These are phyloP conservation scores for Astraeus odoratus DNA, from an alignment of 768 basidiomycete species.

Conservation along the genomic window DNA sequence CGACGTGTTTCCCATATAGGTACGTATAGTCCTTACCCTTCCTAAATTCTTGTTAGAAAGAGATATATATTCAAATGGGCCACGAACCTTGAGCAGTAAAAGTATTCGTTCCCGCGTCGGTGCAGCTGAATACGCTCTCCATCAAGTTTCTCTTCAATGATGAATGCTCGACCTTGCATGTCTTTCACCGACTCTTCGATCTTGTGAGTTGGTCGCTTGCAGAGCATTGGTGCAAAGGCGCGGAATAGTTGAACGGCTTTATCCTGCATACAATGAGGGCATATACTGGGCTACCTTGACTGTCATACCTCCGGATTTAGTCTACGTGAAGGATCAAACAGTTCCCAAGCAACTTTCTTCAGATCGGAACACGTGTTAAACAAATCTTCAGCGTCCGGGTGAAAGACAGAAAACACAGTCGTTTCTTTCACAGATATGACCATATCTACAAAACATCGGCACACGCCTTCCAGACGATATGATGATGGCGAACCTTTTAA, in stretches of 20 bases:
- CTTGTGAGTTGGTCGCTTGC: slow-evolving; percentile 76
- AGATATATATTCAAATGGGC: background rate
- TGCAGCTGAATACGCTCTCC: slow-evolving; percentile 96
- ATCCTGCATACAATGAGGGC: slow-evolving; percentile 45
- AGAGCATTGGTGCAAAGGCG: slow-evolving; percentile 92
- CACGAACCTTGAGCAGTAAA: slow-evolving; percentile 81
- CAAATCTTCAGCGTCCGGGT: slow-evolving; percentile 88
- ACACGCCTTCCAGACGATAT: background rate
- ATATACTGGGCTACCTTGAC: too few relatives aligned
- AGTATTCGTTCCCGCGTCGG: slow-evolving; percentile 85
- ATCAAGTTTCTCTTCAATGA: slow-evolving; percentile 96
- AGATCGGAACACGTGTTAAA: slow-evolving; percentile 97
- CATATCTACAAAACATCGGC: slow-evolving; percentile 54
- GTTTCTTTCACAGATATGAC: slow-evolving; percentile 91
- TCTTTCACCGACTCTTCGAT: slow-evolving; percentile 80
- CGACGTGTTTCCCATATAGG: slow-evolving; percentile 82
- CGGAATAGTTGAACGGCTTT: slow-evolving; percentile 78
- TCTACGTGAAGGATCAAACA: slow-evolving; percentile 69
- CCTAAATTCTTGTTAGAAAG: slow-evolving; percentile 32
- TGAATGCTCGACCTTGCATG: slow-evolving; percentile 73
- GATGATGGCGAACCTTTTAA: slow-evolving; percentile 62
- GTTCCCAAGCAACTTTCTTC: slow-evolving; percentile 85
- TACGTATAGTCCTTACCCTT: slow-evolving; percentile 91
- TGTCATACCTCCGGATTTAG: slow-evolving; percentile 48
- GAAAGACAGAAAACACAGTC: slow-evolving; percentile 85